These are phyloP conservation scores for Fusarium sp. DNA, from an alignment of 2,329 filamentous ascomycete species.

Conservation along the genomic window DNA sequence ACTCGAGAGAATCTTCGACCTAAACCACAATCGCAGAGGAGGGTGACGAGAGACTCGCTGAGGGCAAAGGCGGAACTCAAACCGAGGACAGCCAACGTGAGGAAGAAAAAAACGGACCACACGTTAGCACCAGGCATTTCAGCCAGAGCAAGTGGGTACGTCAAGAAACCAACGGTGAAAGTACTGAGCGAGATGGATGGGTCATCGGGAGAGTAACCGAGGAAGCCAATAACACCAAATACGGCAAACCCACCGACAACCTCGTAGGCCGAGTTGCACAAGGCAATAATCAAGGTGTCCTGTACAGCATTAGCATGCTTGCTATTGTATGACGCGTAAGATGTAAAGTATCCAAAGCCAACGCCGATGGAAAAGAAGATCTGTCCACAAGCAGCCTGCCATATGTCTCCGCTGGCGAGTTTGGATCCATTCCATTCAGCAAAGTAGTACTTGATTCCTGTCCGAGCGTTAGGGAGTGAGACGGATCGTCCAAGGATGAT, in stretches of 20 bases:
- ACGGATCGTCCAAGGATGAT: not conserved
- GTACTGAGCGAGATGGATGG: not conserved
- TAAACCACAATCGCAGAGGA: not conserved
- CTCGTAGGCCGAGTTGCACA: not conserved
- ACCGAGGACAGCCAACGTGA: not conserved
- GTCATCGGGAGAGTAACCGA: not conserved
- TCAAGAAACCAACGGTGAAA: not conserved
- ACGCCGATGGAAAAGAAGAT: constrained; percentile 58
- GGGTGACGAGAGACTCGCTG: not conserved
- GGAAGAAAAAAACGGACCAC: not conserved
- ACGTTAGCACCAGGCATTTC: not conserved
- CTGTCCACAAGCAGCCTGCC: constrained; percentile 67
- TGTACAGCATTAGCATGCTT: constrained; percentile 58
- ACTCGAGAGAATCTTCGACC: not conserved
- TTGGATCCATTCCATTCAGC: not conserved
- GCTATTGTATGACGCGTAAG: constrained; percentile 68
- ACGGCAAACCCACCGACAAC: not conserved
- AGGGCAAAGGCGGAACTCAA: constrained; percentile 6
- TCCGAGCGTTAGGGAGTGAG: not conserved
- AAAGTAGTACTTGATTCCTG: constrained; percentile 9
- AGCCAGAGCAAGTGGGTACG: not conserved
- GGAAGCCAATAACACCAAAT: not conserved
- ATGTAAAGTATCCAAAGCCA: constrained; percentile 67
- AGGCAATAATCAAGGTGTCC: not conserved
- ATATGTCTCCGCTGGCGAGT: constrained; percentile 40